A percentile compares a stretch with the other conserved stretches of the same genome.
Evolutionary conservation across 768 basidiomycete genomes (phyloP).

Genomic region (Boletus fagicola): DNA sequence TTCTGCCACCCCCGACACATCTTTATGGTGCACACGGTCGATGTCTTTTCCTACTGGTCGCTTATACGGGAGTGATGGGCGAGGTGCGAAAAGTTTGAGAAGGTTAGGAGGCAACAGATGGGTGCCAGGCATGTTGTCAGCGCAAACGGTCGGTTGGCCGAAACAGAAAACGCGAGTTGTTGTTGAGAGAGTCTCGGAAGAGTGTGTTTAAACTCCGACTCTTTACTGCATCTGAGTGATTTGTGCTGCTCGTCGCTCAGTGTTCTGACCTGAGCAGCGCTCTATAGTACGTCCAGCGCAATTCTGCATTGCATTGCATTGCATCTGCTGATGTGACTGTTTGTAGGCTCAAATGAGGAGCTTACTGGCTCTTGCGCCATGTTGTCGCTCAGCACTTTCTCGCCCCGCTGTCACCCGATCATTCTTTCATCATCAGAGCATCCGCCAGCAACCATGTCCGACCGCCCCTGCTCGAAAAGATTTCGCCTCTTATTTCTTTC

Average conservation of each 20-base stretch:
- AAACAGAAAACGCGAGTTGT: conserved; percentile 7
- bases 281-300: conserved; percentile 1
- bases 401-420: conserved; percentile 9
- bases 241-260: not conserved
- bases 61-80: conserved; percentile 83
- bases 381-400: conserved; percentile 14
- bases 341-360: conserved; percentile 19
- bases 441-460: not conserved
- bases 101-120: conserved; percentile 94
- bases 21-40: conserved; percentile 65
- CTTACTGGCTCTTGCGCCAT: conserved; percentile 9
- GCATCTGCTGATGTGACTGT: not conserved
- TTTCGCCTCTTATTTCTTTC: conserved; percentile 61
- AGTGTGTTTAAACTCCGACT: conserved; percentile 34
- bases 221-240: conserved; percentile 4
- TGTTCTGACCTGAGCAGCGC: not conserved
- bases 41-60: conserved; percentile 86
- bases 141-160: not conserved
- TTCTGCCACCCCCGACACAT: conserved; percentile 71
- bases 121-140: conserved; percentile 56
- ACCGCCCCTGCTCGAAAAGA: conserved; percentile 24
- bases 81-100: conserved; percentile 93
- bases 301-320: not conserved
- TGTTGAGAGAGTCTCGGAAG: conserved; percentile 8
- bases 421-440: conserved; percentile 1